Percentiles rank a stretch among this genome's conserved stretches.
Evolutionary conservation across 768 basidiomycete species (phyloP).

Genomic region (Panaeolus papilionaceus): DNA sequence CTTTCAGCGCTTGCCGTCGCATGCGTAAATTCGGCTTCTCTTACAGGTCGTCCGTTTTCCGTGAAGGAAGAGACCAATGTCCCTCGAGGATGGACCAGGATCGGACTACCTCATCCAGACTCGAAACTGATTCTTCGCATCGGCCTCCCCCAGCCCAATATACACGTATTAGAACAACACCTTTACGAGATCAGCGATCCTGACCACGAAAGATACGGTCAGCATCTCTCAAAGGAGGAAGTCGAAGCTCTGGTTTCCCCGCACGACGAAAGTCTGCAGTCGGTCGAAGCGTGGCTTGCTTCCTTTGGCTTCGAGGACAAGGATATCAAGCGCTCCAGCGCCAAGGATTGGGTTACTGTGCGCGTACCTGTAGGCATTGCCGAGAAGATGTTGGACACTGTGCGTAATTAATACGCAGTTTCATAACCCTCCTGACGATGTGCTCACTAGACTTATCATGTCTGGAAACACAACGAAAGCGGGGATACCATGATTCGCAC

Average conservation of each 20-base stretch:
- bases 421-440: background rate
- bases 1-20: background rate
- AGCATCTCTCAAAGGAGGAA: slow-evolving; percentile 67
- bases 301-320: slow-evolving; percentile 57
- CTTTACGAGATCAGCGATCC: slow-evolving; percentile 65
- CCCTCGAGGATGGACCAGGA: slow-evolving; percentile 58
- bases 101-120: slow-evolving; percentile 47
- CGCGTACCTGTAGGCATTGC: slow-evolving; percentile 60
- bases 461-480: slow-evolving; percentile 54
- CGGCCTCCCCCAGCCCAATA: slow-evolving; percentile 58
- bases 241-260: slow-evolving; percentile 69
- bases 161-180: slow-evolving; percentile 52
- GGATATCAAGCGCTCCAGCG: slow-evolving; percentile 59
- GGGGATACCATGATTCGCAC: slow-evolving; percentile 65
- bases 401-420: slow-evolving; percentile 15
- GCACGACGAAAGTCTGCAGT: slow-evolving; percentile 53
- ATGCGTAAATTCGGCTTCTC: background rate
- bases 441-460: slow-evolving; percentile 52
- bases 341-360: slow-evolving; percentile 72
- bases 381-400: slow-evolving; percentile 72
- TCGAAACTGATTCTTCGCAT: slow-evolving; percentile 61
- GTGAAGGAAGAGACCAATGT: slow-evolving; percentile 40
- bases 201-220: slow-evolving; percentile 53
- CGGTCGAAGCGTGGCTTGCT: slow-evolving; percentile 66
- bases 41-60: background rate